phyloP scores from a whole-genome alignment of 768 basidiomycete genomes.

The Boletus tomentosulus region DNA sequence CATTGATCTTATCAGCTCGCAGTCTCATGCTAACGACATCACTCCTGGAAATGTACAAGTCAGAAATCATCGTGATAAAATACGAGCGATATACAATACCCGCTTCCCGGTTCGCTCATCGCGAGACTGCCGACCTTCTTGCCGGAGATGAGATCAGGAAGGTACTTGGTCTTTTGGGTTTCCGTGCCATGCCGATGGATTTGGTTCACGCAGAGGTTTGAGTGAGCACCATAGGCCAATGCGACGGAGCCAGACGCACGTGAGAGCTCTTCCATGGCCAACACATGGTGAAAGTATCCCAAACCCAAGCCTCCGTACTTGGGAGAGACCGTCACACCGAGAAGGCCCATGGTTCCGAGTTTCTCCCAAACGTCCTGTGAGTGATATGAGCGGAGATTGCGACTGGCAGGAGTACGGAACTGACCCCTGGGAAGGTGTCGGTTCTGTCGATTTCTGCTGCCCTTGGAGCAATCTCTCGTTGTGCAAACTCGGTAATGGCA shows the following conservation, averaged over 20 bases:
- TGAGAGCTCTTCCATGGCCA: constrained; percentile 95
- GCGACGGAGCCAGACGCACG: constrained; percentile 88
- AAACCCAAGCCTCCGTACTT: constrained; percentile 79
- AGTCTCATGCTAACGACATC: constrained; percentile 95
- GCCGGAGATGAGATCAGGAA: constrained; percentile 76
- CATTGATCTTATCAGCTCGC: constrained; percentile 71
- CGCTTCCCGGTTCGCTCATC: constrained; percentile 91
- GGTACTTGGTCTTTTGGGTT: constrained; percentile 75
- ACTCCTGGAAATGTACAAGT: constrained; percentile 37
- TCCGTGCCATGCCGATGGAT: constrained; percentile 82
- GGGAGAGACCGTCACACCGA: constrained; percentile 80
- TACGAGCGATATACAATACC: constrained; percentile 29
- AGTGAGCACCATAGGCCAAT: constrained; percentile 89
- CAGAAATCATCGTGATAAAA: not conserved
- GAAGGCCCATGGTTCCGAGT: constrained; percentile 87
- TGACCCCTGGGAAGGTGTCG: constrained; percentile 75
- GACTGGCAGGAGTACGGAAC: constrained; percentile 13
- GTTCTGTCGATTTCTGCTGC: constrained; percentile 83
- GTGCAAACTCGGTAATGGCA: constrained; percentile 74
- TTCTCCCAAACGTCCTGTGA: constrained; percentile 81
- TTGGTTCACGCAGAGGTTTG: constrained; percentile 85
- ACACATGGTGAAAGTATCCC: constrained; percentile 83
- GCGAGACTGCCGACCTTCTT: constrained; percentile 85
- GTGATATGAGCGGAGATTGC: constrained; percentile 9
- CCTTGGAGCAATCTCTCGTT: constrained; percentile 79